Conservation (phyloP, 1,139 yeast genomes). For the Candida pseudoviswanathii region DNA sequence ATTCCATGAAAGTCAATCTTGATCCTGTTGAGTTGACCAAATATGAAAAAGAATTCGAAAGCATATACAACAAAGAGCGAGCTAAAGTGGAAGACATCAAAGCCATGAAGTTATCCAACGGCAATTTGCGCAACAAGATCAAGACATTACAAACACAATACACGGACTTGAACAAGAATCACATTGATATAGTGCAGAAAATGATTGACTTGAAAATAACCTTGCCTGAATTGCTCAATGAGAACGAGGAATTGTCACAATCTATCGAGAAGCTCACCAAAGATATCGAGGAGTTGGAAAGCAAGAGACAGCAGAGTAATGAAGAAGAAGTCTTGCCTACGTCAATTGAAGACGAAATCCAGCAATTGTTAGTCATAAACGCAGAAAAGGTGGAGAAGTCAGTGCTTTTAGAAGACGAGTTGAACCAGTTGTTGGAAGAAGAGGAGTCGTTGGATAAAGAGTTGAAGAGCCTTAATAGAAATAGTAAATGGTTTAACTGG, state of each 20-base stretch:
- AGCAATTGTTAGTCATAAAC: constrained; percentile 48
- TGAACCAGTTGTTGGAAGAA: constrained; percentile 28
- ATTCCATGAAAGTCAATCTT: constrained; percentile 72
- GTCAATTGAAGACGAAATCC: constrained; percentile 49
- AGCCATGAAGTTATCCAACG: constrained; percentile 62
- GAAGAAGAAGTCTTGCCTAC: constrained; percentile 26
- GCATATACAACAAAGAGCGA: constrained; percentile 67
- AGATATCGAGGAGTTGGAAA: constrained; percentile 55
- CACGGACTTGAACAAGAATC: constrained; percentile 75
- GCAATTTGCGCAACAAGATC: constrained; percentile 72
- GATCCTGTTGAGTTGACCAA: constrained; percentile 70
- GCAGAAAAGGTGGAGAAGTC: constrained; percentile 62
- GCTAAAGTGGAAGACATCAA: constrained; percentile 74
- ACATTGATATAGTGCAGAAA: constrained; percentile 48
- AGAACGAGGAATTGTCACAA: constrained; percentile 65
- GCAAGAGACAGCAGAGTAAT: constrained; percentile 26
- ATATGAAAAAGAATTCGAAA: constrained; percentile 73
- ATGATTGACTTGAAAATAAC: constrained; percentile 45
- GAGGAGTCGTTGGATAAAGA: constrained; percentile 32
- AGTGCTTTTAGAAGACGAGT: constrained; percentile 54
- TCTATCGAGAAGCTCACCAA: constrained; percentile 60
- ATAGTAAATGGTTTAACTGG: constrained; percentile 36
- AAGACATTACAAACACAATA: constrained; percentile 73
- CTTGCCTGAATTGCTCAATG: constrained; percentile 66
- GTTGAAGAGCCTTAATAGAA: constrained; percentile 24